Evolutionary conservation across 2,329 filamentous ascomycete genomes (phyloP), one percentile per base, ranked within the genome.

Genomic region (Neurospora crassa): DNA sequence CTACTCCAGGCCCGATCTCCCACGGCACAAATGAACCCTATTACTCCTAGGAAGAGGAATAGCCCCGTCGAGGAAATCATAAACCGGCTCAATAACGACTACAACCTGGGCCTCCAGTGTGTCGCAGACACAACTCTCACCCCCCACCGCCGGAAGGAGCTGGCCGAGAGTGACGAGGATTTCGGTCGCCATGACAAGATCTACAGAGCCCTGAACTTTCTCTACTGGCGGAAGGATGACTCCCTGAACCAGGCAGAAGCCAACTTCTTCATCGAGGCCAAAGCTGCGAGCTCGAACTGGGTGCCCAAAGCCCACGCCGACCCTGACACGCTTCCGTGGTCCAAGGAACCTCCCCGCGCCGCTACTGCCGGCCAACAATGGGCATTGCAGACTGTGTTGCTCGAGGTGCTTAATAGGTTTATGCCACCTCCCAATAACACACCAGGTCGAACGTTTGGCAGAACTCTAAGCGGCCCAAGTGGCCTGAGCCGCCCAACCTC

Each of bases 341-440:
- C 29, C n/a, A 53, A 8, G 42, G 12, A 5, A 1, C 67, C 72
- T 0, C 78, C 76, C 1, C 72, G 69, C 14, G 76, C 76, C 1
- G 43, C 40, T 4, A 75, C 73, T 0, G 20, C 53, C 1, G 69
- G 67, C 0, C 73, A 79, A 69, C 75, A 76, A 40, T 29, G 68
- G 18, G 43, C 70, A 37, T 70, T 80, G 24, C 78, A 79, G 68
- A 68, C 74, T 1, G 37, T 77, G 3, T 71, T 80, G 34, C 53
- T 76, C 7, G 40, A 69, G 0, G 40, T 77, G 2, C 73, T 80
- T 3, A 72, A 76, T 12, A 34, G 14, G 18, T 71, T 34, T 63
- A 63, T 63, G 53, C 53, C 53, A 63, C 3, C 24, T 63, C 24
- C 53, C 3, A 63, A 63, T 29, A 37, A 34, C 16, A 63, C 53